Base-by-base conservation (phyloP, 352 stramenopile species). In the Peronospora belbahrii region DNA sequence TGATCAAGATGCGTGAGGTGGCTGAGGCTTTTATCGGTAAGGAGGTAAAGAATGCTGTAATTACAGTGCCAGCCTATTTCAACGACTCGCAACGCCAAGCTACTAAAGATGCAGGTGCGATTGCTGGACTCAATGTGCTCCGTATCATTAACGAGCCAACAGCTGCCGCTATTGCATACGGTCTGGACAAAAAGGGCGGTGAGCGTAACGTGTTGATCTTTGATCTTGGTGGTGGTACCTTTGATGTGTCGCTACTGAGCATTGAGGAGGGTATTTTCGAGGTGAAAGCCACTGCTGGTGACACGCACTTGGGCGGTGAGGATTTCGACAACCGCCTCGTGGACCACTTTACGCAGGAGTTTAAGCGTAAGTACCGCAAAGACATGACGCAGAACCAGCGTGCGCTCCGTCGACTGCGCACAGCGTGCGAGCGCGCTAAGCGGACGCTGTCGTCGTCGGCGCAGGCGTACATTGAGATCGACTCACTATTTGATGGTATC, bases 31-130 rank as follows among this genome's bases (percentile, higher is more conserved):
- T 67, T 58, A 64, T 88, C n/a, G 75, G 77, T 42, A 66, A 81
- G 49, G 32, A 66, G 9, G 62, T 83, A 1, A 70, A 64, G 47
- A 79, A 84, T 40, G 68, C 74, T n/a, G 90, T 97, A 6, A 83
- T 97, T 27, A 97, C 92, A n/a, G 93, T 98, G 22, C 92, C 92
- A n/a, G 92, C 93, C n/a, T 96, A 97, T 56, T 97, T 97, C 63
- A 97, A 97, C 62, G 85, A 97, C 64, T 88, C 74, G 52, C 91
- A 97, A 62, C 80, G 92, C 32, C 84, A 97, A 53, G 91, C 89
- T 11, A 97, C 90, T 46, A 97, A 97, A 56, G 83, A 96, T 49
- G 88, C 88, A 18, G 86, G 83, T 6, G 59, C 66, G 32, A 97
- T 97, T 48, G 66, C 88, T 11, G 89, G 89, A 3, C 55, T 97